phyloP scores from a whole-genome alignment of 2,329 filamentous ascomycete genomes.

The Scytalidium sp. region DNA sequence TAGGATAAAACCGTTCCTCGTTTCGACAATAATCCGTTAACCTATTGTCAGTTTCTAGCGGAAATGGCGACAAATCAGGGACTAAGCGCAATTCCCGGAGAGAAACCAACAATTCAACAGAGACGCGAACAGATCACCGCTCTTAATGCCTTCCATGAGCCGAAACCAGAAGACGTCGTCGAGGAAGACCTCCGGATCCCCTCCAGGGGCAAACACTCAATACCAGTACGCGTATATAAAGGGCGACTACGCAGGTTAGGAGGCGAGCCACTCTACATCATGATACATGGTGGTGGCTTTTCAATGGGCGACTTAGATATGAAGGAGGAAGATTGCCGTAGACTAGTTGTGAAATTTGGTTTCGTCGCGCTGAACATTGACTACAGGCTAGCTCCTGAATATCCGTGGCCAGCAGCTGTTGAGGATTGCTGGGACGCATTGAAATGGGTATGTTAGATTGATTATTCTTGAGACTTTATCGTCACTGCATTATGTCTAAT shows the following conservation, averaged over 20 bases:
- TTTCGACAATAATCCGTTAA: neutral
- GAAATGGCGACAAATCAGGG: neutral
- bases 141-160: neutral
- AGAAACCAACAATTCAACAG: neutral
- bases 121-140: neutral
- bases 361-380: constrained; percentile 36
- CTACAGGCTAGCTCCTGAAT: constrained; percentile 41
- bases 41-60: neutral
- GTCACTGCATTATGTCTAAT: neutral
- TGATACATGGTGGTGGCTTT: constrained; percentile 24
- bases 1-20: neutral
- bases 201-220: neutral
- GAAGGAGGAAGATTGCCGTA: constrained; percentile 27
- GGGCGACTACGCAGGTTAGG: neutral
- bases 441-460: constrained; percentile 31
- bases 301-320: constrained; percentile 27
- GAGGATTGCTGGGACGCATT: constrained; percentile 42
- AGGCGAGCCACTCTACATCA: constrained; percentile 20
- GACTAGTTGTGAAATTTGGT: constrained; percentile 26
- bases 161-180: neutral
- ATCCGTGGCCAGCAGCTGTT: constrained; percentile 40
- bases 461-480: constrained; percentile 11
- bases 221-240: neutral
- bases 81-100: neutral
- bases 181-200: neutral